Percentiles rank a stretch among this genome's conserved stretches.
These are phyloP conservation scores for Pseudozyma sp. DNA, from an alignment of 1,284 basidiomycete genomes.

Conservation along the genomic window DNA sequence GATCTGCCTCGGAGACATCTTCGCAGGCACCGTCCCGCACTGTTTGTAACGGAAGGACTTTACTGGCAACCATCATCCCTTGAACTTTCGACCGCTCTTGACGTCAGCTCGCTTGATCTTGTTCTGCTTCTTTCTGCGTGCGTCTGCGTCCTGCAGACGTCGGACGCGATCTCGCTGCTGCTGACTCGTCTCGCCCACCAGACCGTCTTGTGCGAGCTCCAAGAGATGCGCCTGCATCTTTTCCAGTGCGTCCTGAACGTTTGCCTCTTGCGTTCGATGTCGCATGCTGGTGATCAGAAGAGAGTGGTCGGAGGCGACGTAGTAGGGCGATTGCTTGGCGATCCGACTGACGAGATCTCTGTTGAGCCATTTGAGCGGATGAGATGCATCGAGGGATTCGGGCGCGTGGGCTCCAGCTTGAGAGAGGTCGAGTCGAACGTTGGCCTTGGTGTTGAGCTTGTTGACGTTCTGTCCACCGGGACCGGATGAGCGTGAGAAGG, in stretches of 20 bases:
- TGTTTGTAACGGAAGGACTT: too few relatives aligned
- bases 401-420: constrained; percentile 26
- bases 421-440: constrained; percentile 43
- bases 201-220: constrained; percentile 29
- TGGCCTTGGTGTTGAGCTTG: constrained; percentile 57
- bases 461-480: constrained; percentile 59
- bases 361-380: constrained; percentile 45
- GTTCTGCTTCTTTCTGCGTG: constrained; percentile 43
- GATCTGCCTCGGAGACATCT: too few relatives aligned
- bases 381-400: constrained; percentile 21
- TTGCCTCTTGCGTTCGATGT: constrained; percentile 42
- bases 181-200: constrained; percentile 43
- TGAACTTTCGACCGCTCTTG: constrained; percentile 49
- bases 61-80: constrained; percentile 16
- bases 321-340: constrained; percentile 45
- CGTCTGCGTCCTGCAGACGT: constrained; percentile 39
- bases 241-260: constrained; percentile 46
- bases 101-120: constrained; percentile 50
- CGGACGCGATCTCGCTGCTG: constrained; percentile 33
- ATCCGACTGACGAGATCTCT: constrained; percentile 33
- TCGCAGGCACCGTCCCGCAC: too few relatives aligned
- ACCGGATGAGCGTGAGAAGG: constrained; percentile 49
- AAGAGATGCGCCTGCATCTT: constrained; percentile 46
- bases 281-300: constrained; percentile 38
- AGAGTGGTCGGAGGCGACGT: constrained; percentile 47